These are phyloP conservation scores for Aspergillus sp. DNA, from an alignment of 2,329 filamentous ascomycete genomes.

Conservation along the genomic window DNA sequence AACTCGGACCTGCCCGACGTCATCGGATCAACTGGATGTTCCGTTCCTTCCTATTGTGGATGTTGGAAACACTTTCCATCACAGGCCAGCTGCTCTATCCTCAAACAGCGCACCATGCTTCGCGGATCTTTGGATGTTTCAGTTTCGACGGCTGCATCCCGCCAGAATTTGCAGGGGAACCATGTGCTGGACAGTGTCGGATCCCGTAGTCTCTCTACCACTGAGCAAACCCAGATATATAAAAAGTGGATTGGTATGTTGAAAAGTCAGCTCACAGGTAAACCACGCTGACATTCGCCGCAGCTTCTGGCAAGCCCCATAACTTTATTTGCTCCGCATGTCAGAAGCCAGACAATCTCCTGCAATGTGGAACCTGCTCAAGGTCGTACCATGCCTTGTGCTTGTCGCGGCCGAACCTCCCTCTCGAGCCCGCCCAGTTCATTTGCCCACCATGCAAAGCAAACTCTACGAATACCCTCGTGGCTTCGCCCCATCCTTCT, in stretches of 20 bases:
- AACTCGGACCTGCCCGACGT: background rate
- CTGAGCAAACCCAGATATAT: constrained; percentile 32
- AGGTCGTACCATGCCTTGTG: constrained; percentile 37
- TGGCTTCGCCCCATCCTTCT: constrained; percentile 18
- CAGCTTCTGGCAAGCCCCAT: constrained; percentile 35
- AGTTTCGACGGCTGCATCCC: background rate
- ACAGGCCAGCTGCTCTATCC: too few relatives aligned
- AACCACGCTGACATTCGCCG: background rate
- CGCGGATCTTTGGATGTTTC: background rate
- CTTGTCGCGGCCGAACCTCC: constrained; percentile 16
- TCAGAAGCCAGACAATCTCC: constrained; percentile 30
- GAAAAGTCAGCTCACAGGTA: background rate
- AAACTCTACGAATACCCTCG: constrained; percentile 21
- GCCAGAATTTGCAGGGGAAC: background rate
- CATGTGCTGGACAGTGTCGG: background rate
- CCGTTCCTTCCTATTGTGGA: background rate
- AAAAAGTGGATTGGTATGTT: constrained; percentile 35
- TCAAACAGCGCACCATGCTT: background rate
- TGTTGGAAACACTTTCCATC: background rate
- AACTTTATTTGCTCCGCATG: constrained; percentile 37
- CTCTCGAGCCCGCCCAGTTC: constrained; percentile 18
- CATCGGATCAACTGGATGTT: background rate
- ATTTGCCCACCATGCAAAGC: constrained; percentile 33
- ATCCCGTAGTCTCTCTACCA: constrained; percentile 13
- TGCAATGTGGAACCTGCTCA: constrained; percentile 36